These are phyloP conservation scores for Gleditsia sinensis DNA, from an alignment of 306 rosid species.

Conservation along the genomic window DNA sequence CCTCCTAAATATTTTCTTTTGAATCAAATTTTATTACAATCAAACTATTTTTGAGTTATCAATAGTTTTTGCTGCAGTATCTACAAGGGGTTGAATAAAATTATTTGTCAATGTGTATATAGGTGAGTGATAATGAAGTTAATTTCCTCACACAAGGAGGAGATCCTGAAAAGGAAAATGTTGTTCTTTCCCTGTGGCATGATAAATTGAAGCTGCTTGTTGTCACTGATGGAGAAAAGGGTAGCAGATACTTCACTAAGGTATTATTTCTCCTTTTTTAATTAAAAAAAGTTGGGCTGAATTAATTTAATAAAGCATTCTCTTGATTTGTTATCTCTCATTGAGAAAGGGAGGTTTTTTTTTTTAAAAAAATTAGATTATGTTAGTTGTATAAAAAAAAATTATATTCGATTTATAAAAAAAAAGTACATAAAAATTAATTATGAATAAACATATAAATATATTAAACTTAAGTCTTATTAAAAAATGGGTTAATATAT, in stretches of 20 bases:
- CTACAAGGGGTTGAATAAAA: background rate
- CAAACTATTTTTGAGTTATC: no score
- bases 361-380: background rate
- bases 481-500: no score
- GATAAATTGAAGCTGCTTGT: slow-evolving; percentile 62
- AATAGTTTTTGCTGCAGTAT: background rate
- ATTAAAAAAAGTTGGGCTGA: no score
- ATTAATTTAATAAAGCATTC: background rate
- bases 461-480: no score
- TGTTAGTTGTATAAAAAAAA: no score
- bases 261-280: slow-evolving; percentile 38
- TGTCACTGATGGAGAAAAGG: slow-evolving; percentile 68
- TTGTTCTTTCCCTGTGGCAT: slow-evolving; percentile 52
- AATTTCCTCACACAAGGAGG: slow-evolving; percentile 57
- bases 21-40: no score
- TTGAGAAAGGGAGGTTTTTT: no score
- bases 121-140: slow-evolving; percentile 80
- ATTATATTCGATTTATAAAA: no score
- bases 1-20: no score
- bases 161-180: slow-evolving; percentile 55
- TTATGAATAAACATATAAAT: no score
- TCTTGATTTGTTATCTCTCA: background rate
- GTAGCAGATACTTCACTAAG: slow-evolving; percentile 66
- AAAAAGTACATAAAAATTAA: no score
- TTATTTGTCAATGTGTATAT: background rate